phyloP scores from a whole-genome alignment of 2,329 filamentous ascomycete genomes.

The Ciborinia camelliae region DNA sequence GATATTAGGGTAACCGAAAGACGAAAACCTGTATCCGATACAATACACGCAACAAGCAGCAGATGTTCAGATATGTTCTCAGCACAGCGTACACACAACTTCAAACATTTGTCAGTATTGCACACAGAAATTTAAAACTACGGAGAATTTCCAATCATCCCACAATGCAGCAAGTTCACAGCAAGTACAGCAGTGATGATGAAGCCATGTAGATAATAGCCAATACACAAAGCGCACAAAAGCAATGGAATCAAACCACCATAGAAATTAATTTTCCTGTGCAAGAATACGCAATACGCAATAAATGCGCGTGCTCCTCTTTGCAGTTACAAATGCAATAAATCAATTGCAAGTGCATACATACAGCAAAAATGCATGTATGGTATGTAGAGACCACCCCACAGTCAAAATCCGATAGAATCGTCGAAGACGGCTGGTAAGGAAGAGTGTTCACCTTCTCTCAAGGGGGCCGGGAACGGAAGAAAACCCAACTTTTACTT shows the following conservation, averaged over 20 bases:
- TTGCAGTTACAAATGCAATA: neutral
- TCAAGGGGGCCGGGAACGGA: slow-evolving; percentile 45
- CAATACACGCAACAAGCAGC: neutral
- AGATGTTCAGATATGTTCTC: too few species aligned
- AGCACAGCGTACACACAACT: too few species aligned
- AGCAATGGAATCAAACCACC: neutral
- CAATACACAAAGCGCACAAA: neutral
- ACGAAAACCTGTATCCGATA: neutral
- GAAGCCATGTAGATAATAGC: neutral
- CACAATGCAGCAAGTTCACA: too few species aligned
- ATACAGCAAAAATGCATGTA: too few species aligned
- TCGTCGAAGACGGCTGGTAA: slow-evolving; percentile 41
- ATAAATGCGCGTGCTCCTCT: too few species aligned
- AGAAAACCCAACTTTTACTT: slow-evolving; percentile 38
- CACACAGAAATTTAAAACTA: neutral
- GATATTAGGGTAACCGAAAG: neutral
- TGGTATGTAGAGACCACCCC: slow-evolving; percentile 44
- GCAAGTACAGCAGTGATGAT: too few species aligned
- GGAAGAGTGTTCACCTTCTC: slow-evolving; percentile 42
- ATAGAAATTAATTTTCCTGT: too few species aligned
- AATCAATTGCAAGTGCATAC: too few species aligned
- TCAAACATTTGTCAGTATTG: neutral
- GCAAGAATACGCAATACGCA: neutral
- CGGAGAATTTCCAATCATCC: neutral
- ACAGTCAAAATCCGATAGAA: slow-evolving; percentile 42